A percentile compares a stretch with the other conserved stretches of the same genome.
Conservation (phyloP, 208 protist genomes). For the Crithidia brevicula region DNA sequence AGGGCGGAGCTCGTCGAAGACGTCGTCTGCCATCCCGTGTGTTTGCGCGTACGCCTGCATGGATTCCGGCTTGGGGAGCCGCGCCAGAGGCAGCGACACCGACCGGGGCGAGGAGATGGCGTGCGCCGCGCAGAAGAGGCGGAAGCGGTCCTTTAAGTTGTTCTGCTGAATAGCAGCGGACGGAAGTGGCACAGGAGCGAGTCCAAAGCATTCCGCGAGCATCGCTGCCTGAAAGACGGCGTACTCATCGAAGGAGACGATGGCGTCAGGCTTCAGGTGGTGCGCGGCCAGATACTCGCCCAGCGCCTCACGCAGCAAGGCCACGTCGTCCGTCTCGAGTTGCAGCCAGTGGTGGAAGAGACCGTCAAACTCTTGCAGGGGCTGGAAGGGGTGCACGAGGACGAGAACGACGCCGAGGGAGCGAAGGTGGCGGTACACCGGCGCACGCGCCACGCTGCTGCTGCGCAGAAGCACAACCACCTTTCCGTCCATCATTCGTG, state of each 20-base stretch:
- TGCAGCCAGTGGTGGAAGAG: slow-evolving; percentile 58
- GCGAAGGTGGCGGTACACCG: slow-evolving; percentile 63
- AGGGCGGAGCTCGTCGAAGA: not conserved
- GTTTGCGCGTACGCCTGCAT: not conserved
- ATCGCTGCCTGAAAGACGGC: slow-evolving; percentile 66
- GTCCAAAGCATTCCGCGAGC: slow-evolving; percentile 34
- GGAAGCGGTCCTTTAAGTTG: slow-evolving; percentile 69
- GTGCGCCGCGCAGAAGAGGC: slow-evolving; percentile 44
- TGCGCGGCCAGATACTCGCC: slow-evolving; percentile 27
- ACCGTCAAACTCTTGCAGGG: slow-evolving; percentile 40
- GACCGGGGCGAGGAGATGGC: slow-evolving; percentile 42
- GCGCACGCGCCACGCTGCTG: slow-evolving; percentile 67
- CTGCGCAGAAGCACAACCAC: slow-evolving; percentile 72
- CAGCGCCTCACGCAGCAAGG: slow-evolving; percentile 32
- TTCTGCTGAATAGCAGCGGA: slow-evolving; percentile 43
- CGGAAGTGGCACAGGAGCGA: slow-evolving; percentile 56
- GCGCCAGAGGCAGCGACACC: slow-evolving; percentile 8
- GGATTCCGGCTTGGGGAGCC: not conserved
- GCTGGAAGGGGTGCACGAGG: slow-evolving; percentile 51
- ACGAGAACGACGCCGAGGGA: slow-evolving; percentile 46
- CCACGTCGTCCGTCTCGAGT: slow-evolving; percentile 60
- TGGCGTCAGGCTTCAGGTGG: slow-evolving; percentile 43
- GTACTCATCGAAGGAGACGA: slow-evolving; percentile 90
- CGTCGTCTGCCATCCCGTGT: not conserved
- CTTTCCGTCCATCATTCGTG: slow-evolving; percentile 51